phyloP scores from a whole-genome alignment of 2,329 filamentous ascomycete genomes.

The Fonsecaea erecta region DNA sequence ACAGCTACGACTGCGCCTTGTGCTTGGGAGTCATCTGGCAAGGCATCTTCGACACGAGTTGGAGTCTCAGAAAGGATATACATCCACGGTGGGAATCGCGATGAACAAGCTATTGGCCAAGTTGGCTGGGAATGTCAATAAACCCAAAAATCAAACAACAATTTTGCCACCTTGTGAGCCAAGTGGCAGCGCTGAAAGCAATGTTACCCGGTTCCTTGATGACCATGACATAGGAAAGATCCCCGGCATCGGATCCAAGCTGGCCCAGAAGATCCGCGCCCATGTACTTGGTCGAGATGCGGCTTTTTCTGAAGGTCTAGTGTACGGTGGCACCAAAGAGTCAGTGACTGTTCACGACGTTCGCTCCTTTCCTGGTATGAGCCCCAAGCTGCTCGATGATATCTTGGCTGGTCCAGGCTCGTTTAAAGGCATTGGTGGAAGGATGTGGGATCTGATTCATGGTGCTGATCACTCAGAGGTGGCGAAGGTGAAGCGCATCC shows the following conservation, averaged over 20 bases:
- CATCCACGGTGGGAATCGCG: conserved; percentile 82
- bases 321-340: conserved; percentile 58
- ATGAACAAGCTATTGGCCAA: conserved; percentile 88
- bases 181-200: conserved; percentile 45
- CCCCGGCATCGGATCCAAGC: conserved; percentile 83
- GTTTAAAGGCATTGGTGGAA: conserved; percentile 71
- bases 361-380: conserved; percentile 66
- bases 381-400: conserved; percentile 67
- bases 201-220: conserved; percentile 73
- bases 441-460: conserved; percentile 78
- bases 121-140: conserved; percentile 79
- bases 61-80: conserved; percentile 79
- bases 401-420: conserved; percentile 72
- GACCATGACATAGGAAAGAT: conserved; percentile 75
- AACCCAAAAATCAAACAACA: conserved; percentile 86
- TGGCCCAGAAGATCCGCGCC: conserved; percentile 69
- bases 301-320: conserved; percentile 50
- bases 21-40: conserved; percentile 81
- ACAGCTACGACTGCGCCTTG: conserved; percentile 63
- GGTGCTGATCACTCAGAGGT: conserved; percentile 79
- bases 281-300: conserved; percentile 58
- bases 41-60: conserved; percentile 72
- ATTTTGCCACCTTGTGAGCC: conserved; percentile 68
- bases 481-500: conserved; percentile 70
- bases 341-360: conserved; percentile 69